Percentiles rank a stretch among this genome's conserved stretches.
These are phyloP conservation scores for Cryphonectria naterciae DNA, from an alignment of 2,329 filamentous ascomycete species.

Conservation along the genomic window DNA sequence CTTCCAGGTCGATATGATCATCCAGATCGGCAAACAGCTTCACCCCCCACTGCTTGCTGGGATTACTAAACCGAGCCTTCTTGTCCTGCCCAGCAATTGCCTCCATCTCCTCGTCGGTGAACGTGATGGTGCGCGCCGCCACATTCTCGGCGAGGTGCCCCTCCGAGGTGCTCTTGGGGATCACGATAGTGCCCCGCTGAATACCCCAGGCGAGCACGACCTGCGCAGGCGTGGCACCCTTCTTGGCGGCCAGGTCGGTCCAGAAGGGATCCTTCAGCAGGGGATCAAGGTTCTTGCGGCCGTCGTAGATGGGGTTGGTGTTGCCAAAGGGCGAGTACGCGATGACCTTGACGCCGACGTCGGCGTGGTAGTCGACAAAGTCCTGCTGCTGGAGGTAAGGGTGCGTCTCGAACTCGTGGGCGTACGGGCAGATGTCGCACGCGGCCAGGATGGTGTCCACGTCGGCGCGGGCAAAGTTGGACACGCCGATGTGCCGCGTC, in stretches of 20 bases:
- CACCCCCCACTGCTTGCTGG: constrained; percentile 44
- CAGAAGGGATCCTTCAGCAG: constrained; percentile 48
- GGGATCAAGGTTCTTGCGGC: constrained; percentile 34
- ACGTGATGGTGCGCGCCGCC: constrained; percentile 51
- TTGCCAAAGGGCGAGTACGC: constrained; percentile 58
- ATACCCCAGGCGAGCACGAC: constrained; percentile 53
- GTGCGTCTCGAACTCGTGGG: constrained; percentile 62
- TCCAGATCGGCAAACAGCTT: constrained; percentile 46
- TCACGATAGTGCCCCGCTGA: constrained; percentile 50
- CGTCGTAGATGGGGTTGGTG: constrained; percentile 52
- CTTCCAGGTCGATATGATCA: constrained; percentile 37
- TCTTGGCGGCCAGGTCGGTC: constrained; percentile 43
- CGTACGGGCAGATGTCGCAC: constrained; percentile 54
- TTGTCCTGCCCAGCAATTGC: constrained; percentile 35
- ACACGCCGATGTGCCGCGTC: constrained; percentile 62
- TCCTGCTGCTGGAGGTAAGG: constrained; percentile 56
- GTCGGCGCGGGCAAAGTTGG: constrained; percentile 58
- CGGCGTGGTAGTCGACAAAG: constrained; percentile 49
- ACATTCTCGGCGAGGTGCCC: constrained; percentile 50
- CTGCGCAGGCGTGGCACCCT: constrained; percentile 48
- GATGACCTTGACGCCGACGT: constrained; percentile 48
- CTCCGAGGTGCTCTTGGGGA: constrained; percentile 53
- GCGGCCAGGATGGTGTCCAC: constrained; percentile 45
- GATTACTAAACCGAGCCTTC: constrained; percentile 44
- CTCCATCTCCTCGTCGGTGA: constrained; percentile 44